phyloP scores from a whole-genome alignment of 768 basidiomycete species.

The Amanita molliuscula region DNA sequence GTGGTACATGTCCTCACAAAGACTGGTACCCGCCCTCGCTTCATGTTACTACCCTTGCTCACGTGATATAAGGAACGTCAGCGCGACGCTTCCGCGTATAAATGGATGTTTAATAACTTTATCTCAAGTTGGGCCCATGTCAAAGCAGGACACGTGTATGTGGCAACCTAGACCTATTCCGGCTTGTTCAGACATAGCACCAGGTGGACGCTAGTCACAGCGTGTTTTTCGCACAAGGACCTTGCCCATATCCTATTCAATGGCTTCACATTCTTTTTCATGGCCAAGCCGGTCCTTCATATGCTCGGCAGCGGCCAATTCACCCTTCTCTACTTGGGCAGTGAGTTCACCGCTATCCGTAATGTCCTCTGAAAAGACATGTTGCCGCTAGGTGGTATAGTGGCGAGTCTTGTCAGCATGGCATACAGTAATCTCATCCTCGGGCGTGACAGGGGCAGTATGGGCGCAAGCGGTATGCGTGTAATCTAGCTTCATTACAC shows the following conservation, averaged over 20 bases:
- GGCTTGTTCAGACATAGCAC: constrained; percentile 1
- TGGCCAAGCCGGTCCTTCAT: constrained; percentile 53
- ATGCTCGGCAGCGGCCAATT: constrained; percentile 61
- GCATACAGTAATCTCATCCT: constrained; percentile 35
- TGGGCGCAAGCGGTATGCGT: constrained; percentile 66
- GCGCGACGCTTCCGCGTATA: constrained; percentile 25
- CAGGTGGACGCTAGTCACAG: constrained; percentile 70
- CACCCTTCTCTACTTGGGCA: constrained; percentile 62
- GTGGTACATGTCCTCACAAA: constrained; percentile 40
- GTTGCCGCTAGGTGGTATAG: constrained; percentile 41
- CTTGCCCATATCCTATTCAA: constrained; percentile 63
- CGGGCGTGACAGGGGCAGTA: constrained; percentile 28
- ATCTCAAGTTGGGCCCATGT: constrained; percentile 51
- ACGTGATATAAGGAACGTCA: constrained; percentile 22
- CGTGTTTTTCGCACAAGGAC: constrained; percentile 60
- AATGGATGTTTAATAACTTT: constrained; percentile 57
- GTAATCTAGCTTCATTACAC: not conserved
- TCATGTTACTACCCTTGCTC: constrained; percentile 1
- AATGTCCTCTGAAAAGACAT: not conserved
- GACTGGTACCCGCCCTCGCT: constrained; percentile 16
- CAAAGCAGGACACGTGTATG: constrained; percentile 53
- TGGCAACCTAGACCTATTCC: constrained; percentile 7
- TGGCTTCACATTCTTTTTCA: constrained; percentile 68
- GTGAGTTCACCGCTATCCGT: constrained; percentile 24
- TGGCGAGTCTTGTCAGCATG: constrained; percentile 40